Evolutionary conservation across 2,329 filamentous ascomycete species (phyloP).

Genomic region (Aspergillus arachidicola): DNA sequence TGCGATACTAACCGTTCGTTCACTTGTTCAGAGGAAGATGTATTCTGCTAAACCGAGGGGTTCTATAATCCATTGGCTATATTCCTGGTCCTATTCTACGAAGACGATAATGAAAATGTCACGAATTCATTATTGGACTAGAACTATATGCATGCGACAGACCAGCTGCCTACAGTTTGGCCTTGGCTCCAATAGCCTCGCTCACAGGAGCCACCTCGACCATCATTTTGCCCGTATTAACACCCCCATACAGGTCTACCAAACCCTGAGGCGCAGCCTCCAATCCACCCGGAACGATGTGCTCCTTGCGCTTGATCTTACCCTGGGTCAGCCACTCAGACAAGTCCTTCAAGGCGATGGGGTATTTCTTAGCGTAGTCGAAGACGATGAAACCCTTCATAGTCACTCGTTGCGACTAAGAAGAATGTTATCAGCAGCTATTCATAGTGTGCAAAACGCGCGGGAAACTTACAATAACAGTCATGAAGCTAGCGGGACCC

Average conservation of each 20-base stretch:
- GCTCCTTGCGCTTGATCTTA: conserved; percentile 71
- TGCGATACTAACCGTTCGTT: too few relatives aligned
- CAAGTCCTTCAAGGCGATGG: conserved; percentile 62
- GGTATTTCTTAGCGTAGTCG: conserved; percentile 64
- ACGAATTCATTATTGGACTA: neutral
- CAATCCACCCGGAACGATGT: conserved; percentile 70
- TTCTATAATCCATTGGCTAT: neutral
- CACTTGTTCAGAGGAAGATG: too few relatives aligned
- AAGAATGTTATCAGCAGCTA: conserved; percentile 16
- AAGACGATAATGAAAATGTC: neutral
- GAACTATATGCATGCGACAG: neutral
- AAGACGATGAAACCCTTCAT: conserved; percentile 76
- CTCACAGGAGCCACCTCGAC: conserved; percentile 43
- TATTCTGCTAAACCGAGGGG: too few relatives aligned
- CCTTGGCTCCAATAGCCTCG: conserved; percentile 37
- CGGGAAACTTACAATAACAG: conserved; percentile 37
- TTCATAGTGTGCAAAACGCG: neutral
- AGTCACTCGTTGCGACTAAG: conserved; percentile 42
- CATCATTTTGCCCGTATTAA: conserved; percentile 70
- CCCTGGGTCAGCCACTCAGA: conserved; percentile 70
- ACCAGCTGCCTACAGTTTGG: conserved; percentile 42
- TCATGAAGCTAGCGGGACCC: conserved; percentile 57
- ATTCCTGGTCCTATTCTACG: neutral
- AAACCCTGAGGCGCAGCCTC: conserved; percentile 65
- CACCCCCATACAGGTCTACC: conserved; percentile 65